Percentiles rank a stretch among this genome's conserved stretches.
These are phyloP conservation scores for Gyromitra esculenta DNA, from an alignment of 2,329 filamentous ascomycete genomes.

Conservation along the genomic window DNA sequence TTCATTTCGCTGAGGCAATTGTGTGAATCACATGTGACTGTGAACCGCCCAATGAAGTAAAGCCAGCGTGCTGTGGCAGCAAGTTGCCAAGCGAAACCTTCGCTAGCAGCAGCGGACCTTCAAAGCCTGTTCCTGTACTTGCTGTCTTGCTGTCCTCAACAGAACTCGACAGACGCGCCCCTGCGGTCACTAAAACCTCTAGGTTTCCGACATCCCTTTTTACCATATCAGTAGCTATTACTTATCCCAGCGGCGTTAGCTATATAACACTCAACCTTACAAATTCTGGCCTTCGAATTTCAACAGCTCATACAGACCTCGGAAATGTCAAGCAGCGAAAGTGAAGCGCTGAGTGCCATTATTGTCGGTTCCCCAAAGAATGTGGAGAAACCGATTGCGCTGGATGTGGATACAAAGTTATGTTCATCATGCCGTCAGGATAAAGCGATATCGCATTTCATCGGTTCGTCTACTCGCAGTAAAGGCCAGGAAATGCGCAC, in stretches of 20 bases:
- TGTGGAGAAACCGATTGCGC: no score
- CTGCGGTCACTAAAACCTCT: background rate
- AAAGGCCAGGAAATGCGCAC: conserved; percentile 36
- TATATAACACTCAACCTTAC: background rate
- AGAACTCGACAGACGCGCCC: background rate
- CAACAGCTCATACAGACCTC: background rate
- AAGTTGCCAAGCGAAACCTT: conserved; percentile 2
- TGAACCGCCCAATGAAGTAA: background rate
- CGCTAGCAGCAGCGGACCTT: background rate
- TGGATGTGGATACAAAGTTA: background rate
- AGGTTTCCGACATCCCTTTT: no score
- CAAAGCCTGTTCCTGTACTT: background rate
- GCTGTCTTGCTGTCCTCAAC: background rate
- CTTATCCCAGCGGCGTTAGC: background rate
- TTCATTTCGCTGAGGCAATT: conserved; percentile 11
- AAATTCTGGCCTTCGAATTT: background rate
- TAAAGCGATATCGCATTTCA: conserved; percentile 11
- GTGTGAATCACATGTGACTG: conserved; percentile 9
- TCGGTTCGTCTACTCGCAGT: conserved; percentile 2
- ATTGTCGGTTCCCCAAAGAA: conserved; percentile 1
- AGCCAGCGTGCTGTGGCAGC: background rate
- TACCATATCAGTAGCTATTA: background rate
- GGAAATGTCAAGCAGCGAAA: conserved; percentile 30
- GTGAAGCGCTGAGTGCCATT: conserved; percentile 18
- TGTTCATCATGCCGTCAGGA: conserved; percentile 28